Conservation (phyloP, 2,329 filamentous ascomycete species). For the Fusarium zealandicum region DNA sequence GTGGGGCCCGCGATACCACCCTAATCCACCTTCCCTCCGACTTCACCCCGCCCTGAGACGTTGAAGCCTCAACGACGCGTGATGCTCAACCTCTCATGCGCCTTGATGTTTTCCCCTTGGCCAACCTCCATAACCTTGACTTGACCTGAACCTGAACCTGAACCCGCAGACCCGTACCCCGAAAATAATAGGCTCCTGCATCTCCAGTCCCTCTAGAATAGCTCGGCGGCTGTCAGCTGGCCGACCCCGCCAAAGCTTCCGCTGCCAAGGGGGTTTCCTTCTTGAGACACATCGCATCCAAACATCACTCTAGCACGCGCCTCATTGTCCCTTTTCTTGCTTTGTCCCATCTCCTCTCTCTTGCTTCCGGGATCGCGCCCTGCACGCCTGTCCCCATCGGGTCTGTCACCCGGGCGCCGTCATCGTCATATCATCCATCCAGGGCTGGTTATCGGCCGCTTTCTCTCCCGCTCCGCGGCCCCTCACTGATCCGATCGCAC, state of each 20-base stretch:
- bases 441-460: slow-evolving; percentile 7
- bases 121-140: neutral
- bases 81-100: neutral
- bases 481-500: slow-evolving; percentile 6
- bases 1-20: slow-evolving; percentile 1
- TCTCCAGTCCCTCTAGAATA: neutral
- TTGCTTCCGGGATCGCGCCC: slow-evolving; percentile 3
- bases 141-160: neutral
- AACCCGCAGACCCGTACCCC: neutral
- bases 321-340: neutral
- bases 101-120: neutral
- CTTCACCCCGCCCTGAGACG: slow-evolving; percentile 14
- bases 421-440: slow-evolving; percentile 5
- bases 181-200: slow-evolving; percentile 2
- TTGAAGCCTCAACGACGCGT: slow-evolving; percentile 13
- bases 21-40: slow-evolving; percentile 4
- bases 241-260: slow-evolving; percentile 19
- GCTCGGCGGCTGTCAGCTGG: neutral
- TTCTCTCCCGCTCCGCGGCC: slow-evolving; percentile 25
- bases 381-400: slow-evolving; percentile 12
- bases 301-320: neutral
- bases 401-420: neutral
- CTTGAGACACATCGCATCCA: slow-evolving; percentile 12
- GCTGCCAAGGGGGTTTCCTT: slow-evolving; percentile 5
- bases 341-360: slow-evolving; percentile 2